These are phyloP conservation scores for Saccharomyces pastorianus DNA, from an alignment of 1,139 yeast genomes.

Conservation along the genomic window DNA sequence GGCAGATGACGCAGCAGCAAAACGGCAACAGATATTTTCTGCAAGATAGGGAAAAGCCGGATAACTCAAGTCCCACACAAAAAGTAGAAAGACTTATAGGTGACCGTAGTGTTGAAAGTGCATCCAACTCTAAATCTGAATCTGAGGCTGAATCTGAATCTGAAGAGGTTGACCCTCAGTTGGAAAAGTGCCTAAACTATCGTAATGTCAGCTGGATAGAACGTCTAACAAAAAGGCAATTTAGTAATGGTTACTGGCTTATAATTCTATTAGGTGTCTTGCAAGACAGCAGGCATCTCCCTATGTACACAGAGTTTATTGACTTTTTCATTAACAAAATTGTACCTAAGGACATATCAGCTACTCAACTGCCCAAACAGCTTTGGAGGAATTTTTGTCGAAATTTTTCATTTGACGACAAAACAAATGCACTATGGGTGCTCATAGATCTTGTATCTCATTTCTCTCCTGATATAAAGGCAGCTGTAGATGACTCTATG, in stretches of 20 bases:
- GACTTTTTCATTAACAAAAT: slow-evolving; percentile 19
- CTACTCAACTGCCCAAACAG: slow-evolving; percentile 25
- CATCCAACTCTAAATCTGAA: not conserved
- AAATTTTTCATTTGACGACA: slow-evolving; percentile 23
- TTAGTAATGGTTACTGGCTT: slow-evolving; percentile 83
- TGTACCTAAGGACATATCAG: slow-evolving; percentile 20
- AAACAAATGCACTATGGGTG: slow-evolving; percentile 25
- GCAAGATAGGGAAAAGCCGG: slow-evolving; percentile 16
- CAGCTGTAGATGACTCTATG: slow-evolving; percentile 28
- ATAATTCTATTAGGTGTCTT: slow-evolving; percentile 66
- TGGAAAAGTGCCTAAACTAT: slow-evolving; percentile 51
- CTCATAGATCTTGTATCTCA: slow-evolving; percentile 28
- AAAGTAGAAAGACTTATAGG: too few species aligned
- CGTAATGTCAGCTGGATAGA: slow-evolving; percentile 70
- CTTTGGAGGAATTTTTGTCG: slow-evolving; percentile 30
- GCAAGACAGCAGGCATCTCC: slow-evolving; percentile 31
- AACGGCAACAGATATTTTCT: slow-evolving; percentile 5
- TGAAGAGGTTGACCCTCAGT: slow-evolving; percentile 33
- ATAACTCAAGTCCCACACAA: slow-evolving; percentile 10
- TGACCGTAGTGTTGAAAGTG: too few species aligned
- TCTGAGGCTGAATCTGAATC: slow-evolving; percentile 13
- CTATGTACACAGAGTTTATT: slow-evolving; percentile 22
- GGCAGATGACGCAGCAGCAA: not conserved
- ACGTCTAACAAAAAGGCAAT: slow-evolving; percentile 62
- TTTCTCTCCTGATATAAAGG: slow-evolving; percentile 28